phyloP scores from a whole-genome alignment of 208 protist species.

The Willaertia magna region DNA sequence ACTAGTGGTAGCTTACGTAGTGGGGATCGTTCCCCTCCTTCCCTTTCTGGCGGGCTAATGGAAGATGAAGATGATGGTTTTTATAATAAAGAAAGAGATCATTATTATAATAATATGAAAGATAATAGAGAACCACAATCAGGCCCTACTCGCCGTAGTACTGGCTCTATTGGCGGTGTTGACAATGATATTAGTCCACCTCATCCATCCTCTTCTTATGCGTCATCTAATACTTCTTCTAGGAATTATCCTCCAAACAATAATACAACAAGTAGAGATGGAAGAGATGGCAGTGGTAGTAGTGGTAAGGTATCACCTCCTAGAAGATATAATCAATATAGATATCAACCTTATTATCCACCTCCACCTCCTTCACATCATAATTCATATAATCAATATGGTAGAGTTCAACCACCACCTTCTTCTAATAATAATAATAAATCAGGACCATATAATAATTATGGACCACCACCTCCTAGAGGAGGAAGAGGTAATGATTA shows the following conservation, averaged over 20 bases:
- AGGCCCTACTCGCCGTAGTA: background rate
- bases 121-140: background rate
- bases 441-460: background rate
- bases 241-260: background rate
- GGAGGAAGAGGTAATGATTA: background rate
- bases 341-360: background rate
- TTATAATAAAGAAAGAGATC: background rate
- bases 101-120: constrained; percentile 6
- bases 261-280: background rate
- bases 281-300: background rate
- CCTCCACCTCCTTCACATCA: background rate
- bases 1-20: background rate
- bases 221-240: background rate
- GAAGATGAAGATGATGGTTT: no score
- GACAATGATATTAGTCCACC: background rate
- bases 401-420: background rate
- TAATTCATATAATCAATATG: background rate
- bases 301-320: background rate
- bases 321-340: background rate
- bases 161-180: background rate
- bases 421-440: background rate
- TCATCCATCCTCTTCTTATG: background rate
- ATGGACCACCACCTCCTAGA: background rate
- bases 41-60: background rate
- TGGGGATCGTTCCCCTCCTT: background rate